Base-by-base conservation (phyloP, 2,329 filamentous ascomycete species). In the Aspergillus sp. region DNA sequence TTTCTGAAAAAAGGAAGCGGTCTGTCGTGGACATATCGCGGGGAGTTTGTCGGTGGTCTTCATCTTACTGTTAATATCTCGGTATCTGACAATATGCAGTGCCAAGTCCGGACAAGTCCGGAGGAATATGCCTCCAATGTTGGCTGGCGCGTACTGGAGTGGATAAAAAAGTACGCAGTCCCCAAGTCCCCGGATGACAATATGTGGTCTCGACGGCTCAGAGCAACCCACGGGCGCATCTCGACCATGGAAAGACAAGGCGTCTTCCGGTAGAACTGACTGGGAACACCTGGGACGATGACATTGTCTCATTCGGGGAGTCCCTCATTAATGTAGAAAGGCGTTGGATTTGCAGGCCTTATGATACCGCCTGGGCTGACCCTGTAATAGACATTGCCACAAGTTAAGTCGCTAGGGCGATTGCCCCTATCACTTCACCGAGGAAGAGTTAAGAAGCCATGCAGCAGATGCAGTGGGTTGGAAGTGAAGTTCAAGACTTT, bases 31-130 rank as follows among this genome's bases (percentile, higher is more conserved):
- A 56, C 26, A 64, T 72, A 49, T 67, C 74, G 57, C 64, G 70
- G 42, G 73, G 74, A n/a, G 73, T 72, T 44, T 76, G 72, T 75
- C 60, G 51, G 68, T 54, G 41, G 36, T 35, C 26, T 44, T 36
- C 30, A 24, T 3, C 44, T 24, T 42, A 24, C 48, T 49, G 35
- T 30, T 41, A 41, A 19, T 49, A 55, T 50, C 14, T 22, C 24
- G 40, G 41, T 33, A 38, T 26, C 53, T 47, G 40, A 52, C 14
- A 2, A 3, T 33, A 2, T 2, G 19, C 53, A 73, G 71, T 70
- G 70, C 56, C 62, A 60, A 59, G 32, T n/a, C 49, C 66, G 70
- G 70, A 56, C 62, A 60, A 59, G 32, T n/a, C 49, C 66, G 10
- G 51, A 63, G 32, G 68, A 69, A 43, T 74, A 70, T 56, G 51